Percentiles rank a stretch among this genome's conserved stretches.
These are phyloP conservation scores for Aspergillus calidoustus DNA, from an alignment of 2,329 filamentous ascomycete species.

Conservation along the genomic window DNA sequence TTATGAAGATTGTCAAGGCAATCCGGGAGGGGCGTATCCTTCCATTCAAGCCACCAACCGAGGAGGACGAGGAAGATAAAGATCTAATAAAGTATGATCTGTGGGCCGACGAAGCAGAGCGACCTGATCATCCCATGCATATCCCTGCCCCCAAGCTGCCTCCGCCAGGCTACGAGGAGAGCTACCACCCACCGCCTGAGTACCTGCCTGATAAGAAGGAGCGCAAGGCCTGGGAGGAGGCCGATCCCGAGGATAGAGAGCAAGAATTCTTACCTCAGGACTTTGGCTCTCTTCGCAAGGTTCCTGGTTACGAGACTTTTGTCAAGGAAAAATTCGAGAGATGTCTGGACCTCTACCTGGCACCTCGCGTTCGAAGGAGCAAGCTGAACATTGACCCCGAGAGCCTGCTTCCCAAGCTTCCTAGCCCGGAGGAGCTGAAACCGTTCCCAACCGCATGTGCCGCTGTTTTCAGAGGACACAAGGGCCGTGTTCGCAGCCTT, in stretches of 20 bases:
- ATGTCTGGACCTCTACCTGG: slow-evolving; percentile 92
- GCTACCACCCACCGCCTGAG: slow-evolving; percentile 93
- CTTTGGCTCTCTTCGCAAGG: slow-evolving; percentile 82
- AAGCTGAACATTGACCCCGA: slow-evolving; percentile 96
- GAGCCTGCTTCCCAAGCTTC: slow-evolving; percentile 88
- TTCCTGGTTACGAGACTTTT: slow-evolving; percentile 86
- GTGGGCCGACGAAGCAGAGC: slow-evolving; percentile 89
- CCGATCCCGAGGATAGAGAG: slow-evolving; percentile 87
- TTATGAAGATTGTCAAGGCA: slow-evolving; percentile 96
- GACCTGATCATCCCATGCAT: slow-evolving; percentile 87
- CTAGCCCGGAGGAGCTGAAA: slow-evolving; percentile 88
- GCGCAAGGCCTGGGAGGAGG: slow-evolving; percentile 79
- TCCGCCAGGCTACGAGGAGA: slow-evolving; percentile 91
- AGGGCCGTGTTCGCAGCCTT: slow-evolving; percentile 83
- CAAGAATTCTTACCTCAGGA: slow-evolving; percentile 84
- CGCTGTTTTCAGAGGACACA: slow-evolving; percentile 84
- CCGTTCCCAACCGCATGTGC: slow-evolving; percentile 93
- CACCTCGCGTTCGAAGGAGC: slow-evolving; percentile 88
- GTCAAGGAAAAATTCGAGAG: slow-evolving; percentile 97
- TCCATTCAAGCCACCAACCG: slow-evolving; percentile 79
- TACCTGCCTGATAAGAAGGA: slow-evolving; percentile 89
- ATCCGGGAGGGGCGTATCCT: slow-evolving; percentile 93
- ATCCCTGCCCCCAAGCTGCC: slow-evolving; percentile 91
- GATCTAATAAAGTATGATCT: slow-evolving; percentile 81
- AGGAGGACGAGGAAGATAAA: slow-evolving; percentile 73